Evolutionary conservation across 805 yeast genomes (phyloP).

Genomic region (Candida ficus): DNA sequence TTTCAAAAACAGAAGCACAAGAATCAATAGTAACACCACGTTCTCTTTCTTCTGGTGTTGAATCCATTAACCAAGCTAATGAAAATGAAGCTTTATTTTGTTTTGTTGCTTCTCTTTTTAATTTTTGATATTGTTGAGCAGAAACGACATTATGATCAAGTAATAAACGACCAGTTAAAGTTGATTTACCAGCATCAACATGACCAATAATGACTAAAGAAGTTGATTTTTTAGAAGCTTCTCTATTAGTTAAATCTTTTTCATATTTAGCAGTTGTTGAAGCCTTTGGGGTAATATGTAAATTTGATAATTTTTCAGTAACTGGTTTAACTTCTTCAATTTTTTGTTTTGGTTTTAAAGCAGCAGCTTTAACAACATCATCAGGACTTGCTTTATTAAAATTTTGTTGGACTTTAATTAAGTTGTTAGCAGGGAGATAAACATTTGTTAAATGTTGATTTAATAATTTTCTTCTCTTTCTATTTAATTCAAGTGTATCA

Average conservation of each 20-base stretch:
- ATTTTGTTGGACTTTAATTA: slow-evolving; percentile 40
- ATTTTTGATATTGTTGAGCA: slow-evolving; percentile 93
- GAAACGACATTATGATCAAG: slow-evolving; percentile 96
- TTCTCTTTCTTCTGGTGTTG: slow-evolving; percentile 93
- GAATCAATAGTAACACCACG: slow-evolving; percentile 96
- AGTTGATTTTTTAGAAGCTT: slow-evolving; percentile 77
- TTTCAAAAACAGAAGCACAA: slow-evolving; percentile 90
- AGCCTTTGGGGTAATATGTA: slow-evolving; percentile 18
- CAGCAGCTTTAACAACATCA: slow-evolving; percentile 33
- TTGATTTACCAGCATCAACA: slow-evolving; percentile 99
- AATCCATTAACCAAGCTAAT: slow-evolving; percentile 97
- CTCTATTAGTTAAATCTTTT: slow-evolving; percentile 23
- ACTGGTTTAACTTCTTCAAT: slow-evolving; percentile 18
- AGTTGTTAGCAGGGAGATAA: slow-evolving; percentile 33
- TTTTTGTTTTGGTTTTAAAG: not conserved
- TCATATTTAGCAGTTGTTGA: slow-evolving; percentile 20
- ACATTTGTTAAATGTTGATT: slow-evolving; percentile 27
- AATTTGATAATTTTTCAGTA: slow-evolving; percentile 17
- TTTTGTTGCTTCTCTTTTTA: slow-evolving; percentile 97
- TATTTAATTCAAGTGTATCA: not conserved
- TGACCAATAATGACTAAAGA: slow-evolving; percentile 99
- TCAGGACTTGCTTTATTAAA: slow-evolving; percentile 80
- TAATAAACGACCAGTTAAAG: slow-evolving; percentile 97
- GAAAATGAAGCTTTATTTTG: slow-evolving; percentile 96
- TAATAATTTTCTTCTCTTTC: slow-evolving; percentile 18